Base-by-base conservation (phyloP, 2,329 filamentous ascomycete genomes). In the Onygenales sp. region DNA sequence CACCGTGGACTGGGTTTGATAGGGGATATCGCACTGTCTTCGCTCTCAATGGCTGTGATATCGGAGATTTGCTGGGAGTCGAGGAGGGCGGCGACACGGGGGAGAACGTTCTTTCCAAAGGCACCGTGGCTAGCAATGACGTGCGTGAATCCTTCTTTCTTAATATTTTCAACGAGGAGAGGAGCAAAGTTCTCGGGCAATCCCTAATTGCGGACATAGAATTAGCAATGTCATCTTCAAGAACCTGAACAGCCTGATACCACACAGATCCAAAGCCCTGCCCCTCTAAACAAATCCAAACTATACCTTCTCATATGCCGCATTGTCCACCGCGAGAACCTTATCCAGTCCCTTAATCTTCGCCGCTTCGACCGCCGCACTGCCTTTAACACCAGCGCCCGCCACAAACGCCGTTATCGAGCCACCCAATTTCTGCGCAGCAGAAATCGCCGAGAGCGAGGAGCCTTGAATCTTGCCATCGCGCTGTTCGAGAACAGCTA, bases 41-140 rank as follows among this genome's bases (percentile, higher is more conserved):
- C 91, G 71, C 82, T 82, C 72, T 96, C 84, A 66, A 98, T 86
- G 1, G 74, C 78, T 14, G 84, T 96, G 61, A 97, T 87, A 69
- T 98, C 93, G 44, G 91, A 95, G 57, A 98, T 84, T 68, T 95
- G 91, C 74, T 96, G 91, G 38, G 86, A 83, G 69, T 98, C 93
- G 55, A 98, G 79, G 53, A 98, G 76, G 17, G 93, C 93, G 17
- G 93, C 89, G 13, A 96, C 87, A 58, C 93, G 85, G 41, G 93
- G 93, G 73, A 98, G 78, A 45, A 98, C 72, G 71, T 86, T 94
- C 82, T 98, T 98, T 65, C 93, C 93, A 72, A 98, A 98, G 1
- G 93, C 90, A 27, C 91, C 93, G 75, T 97, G 90, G 53, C 87
- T 86, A 41, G 86, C 87, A 64, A 98, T 80, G 59, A 98, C 81